These are phyloP conservation scores for Xylaria cubensis DNA, from an alignment of 495 filamentous ascomycete species.

Conservation along the genomic window DNA sequence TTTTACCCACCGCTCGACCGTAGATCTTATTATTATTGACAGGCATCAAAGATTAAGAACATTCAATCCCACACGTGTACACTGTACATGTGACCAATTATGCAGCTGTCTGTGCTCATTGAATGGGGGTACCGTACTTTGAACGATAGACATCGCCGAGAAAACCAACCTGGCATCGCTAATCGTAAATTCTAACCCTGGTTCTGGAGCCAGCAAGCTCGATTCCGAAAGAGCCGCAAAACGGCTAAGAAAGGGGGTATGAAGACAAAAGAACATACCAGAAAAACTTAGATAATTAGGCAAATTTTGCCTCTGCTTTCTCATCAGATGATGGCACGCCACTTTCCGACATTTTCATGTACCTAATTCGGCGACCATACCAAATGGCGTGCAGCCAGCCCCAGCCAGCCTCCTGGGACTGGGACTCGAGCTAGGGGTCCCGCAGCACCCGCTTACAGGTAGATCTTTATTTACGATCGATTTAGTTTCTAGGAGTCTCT, in stretches of 20 bases:
- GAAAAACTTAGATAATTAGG: not conserved
- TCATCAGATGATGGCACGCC: slow-evolving; percentile 15
- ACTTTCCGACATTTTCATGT: slow-evolving; percentile 4
- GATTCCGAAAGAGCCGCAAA: not conserved
- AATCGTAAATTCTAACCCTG: slow-evolving; percentile 7
- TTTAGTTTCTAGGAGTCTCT: slow-evolving; percentile 9
- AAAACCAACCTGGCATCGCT: slow-evolving; percentile 4
- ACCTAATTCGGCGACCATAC: slow-evolving; percentile 25
- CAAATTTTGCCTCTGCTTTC: not conserved
- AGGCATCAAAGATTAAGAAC: not conserved
- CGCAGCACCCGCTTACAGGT: slow-evolving; percentile 23
- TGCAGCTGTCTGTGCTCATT: not conserved
- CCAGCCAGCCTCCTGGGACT: slow-evolving; percentile 24
- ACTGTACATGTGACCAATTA: slow-evolving; percentile 14
- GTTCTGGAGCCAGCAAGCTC: not conserved
- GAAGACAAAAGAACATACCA: not conserved
- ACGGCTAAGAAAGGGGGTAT: not conserved
- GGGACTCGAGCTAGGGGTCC: slow-evolving; percentile 21
- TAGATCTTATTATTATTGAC: slow-evolving; percentile 27
- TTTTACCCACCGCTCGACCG: slow-evolving; percentile 14
- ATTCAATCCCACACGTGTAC: not conserved
- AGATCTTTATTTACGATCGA: slow-evolving; percentile 32
- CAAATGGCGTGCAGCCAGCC: slow-evolving; percentile 23
- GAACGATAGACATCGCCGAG: slow-evolving; percentile 3
- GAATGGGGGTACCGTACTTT: not conserved